Percentiles rank a stretch among this genome's conserved stretches.
Evolutionary conservation across 805 yeast species (phyloP).

Genomic region (Hanseniaspora vineae): DNA sequence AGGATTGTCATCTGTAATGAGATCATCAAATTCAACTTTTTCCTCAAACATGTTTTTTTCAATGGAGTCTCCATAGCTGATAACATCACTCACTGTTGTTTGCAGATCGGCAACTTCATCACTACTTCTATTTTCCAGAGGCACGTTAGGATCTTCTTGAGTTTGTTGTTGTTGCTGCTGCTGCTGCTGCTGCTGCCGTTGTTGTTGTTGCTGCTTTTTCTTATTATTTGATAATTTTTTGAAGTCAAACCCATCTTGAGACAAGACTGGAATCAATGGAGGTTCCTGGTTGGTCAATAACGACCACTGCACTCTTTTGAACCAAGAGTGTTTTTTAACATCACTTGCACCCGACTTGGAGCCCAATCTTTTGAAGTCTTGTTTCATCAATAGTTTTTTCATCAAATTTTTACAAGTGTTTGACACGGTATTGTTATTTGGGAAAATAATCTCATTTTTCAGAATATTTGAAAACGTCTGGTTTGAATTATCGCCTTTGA

Average conservation of each 20-base stretch:
- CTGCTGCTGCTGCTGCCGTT: not conserved
- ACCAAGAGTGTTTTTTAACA: conserved; percentile 79
- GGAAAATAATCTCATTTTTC: conserved; percentile 71
- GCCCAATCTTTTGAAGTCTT: conserved; percentile 80
- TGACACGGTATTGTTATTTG: conserved; percentile 49
- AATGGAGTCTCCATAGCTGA: conserved; percentile 10
- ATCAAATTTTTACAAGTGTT: conserved; percentile 70
- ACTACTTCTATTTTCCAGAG: conserved; percentile 13
- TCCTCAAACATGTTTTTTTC: conserved; percentile 19
- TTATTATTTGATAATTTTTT: conserved; percentile 22
- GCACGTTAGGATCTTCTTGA: not conserved
- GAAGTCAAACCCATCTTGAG: conserved; percentile 40
- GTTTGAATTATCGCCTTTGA: conserved; percentile 81
- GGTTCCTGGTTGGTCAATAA: conserved; percentile 83
- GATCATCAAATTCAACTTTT: conserved; percentile 22
- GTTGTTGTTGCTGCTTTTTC: conserved; percentile 3
- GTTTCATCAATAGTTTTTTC: conserved; percentile 72
- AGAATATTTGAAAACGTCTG: conserved; percentile 81
- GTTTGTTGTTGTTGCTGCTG: not conserved
- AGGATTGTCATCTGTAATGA: conserved; percentile 46
- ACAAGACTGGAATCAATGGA: conserved; percentile 83
- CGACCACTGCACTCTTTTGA: conserved; percentile 93
- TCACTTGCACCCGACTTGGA: conserved; percentile 93
- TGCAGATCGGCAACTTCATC: conserved; percentile 11
- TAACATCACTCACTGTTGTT: conserved; percentile 12